These are phyloP conservation scores for Neotropicomus parvogracilis DNA, from an alignment of 1,284 basidiomycete genomes.

Conservation along the genomic window DNA sequence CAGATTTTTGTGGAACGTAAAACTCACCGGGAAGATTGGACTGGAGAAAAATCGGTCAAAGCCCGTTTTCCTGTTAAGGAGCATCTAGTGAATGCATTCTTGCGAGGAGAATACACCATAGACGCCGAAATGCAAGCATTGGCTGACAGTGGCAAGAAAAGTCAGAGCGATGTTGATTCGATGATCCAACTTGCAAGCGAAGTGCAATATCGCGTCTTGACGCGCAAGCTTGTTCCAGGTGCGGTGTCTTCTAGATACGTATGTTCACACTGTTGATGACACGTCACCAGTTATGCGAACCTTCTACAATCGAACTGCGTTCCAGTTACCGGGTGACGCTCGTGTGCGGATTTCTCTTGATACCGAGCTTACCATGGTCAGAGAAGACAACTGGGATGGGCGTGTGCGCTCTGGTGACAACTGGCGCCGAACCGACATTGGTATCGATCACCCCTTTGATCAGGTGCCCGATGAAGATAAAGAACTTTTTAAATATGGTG, in stretches of 20 bases:
- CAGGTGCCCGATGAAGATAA: constrained; percentile 78
- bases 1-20: constrained; percentile 98
- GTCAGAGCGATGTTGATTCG: constrained; percentile 85
- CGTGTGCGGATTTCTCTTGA: constrained; percentile 97
- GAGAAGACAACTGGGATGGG: constrained; percentile 98
- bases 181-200: constrained; percentile 98
- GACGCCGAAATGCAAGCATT: constrained; percentile 91
- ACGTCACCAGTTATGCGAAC: constrained; percentile 77
- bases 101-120: constrained; percentile 88
- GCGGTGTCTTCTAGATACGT: constrained; percentile 21
- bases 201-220: constrained; percentile 89
- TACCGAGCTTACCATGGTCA: constrained; percentile 90
- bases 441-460: constrained; percentile 89
- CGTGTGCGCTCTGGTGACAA: constrained; percentile 74
- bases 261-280: constrained; percentile 4
- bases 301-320: constrained; percentile 99
- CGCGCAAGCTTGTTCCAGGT: constrained; percentile 83
- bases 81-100: constrained; percentile 89
- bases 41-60: constrained; percentile 98
- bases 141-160: constrained; percentile 91
- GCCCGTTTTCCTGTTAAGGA: constrained; percentile 97
- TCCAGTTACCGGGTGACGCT: constrained; percentile 97
- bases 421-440: constrained; percentile 93
- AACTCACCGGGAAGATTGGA: constrained; percentile 99
- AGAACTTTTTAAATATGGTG: constrained; percentile 91